Evolutionary conservation across 352 stramenopile species (phyloP), one percentile per base, ranked within the genome.

Genomic region (Phytophthora idaei): DNA sequence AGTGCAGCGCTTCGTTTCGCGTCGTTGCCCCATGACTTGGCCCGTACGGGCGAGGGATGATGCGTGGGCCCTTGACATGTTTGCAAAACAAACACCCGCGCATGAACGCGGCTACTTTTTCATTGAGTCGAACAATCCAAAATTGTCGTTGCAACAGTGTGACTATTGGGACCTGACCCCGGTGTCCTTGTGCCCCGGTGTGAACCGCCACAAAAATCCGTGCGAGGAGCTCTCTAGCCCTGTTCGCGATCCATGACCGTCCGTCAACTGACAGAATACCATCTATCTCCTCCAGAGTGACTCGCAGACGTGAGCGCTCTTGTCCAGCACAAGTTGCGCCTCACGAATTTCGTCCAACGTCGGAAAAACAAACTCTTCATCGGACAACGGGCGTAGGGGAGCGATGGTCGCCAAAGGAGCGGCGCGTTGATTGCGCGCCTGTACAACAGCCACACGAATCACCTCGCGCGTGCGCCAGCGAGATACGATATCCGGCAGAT

Each of bases 401-500:
- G 61, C 61, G 2, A 68, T 21, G 11, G 14, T 21, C 4, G 15
- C 9, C 21, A 57, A 10, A 2, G 34, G 3, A 1, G 27, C 12
- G 1, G 29, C 31, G 10, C 42, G 45, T 14, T n/a, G 17, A 6
- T 53, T 57, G 2, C 45, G 51, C 8, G 52, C 57, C 36, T 57
- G 17, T 3, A 56, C 52, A 10, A 46, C 36, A 9, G 53, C 61
- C 1, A 57, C 27, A 32, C 6, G 4, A 17, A 49, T 15, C 1
- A 27, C 15, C 15, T 49, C 53, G n/a, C 28, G 61, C 1, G 29
- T 12, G 39, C 58, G 53, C 28, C 53, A 63, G 2, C 53, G n/a
- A 1, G 52, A 69, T 3, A 64, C 31, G n/a, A 69, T 64, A 10
- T 69, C 42, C 1, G 45, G 46, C 52, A 62, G 4, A 68, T 0